These are phyloP conservation scores for Calonectria hongkongensis DNA, from an alignment of 2,329 filamentous ascomycete species.

Conservation along the genomic window DNA sequence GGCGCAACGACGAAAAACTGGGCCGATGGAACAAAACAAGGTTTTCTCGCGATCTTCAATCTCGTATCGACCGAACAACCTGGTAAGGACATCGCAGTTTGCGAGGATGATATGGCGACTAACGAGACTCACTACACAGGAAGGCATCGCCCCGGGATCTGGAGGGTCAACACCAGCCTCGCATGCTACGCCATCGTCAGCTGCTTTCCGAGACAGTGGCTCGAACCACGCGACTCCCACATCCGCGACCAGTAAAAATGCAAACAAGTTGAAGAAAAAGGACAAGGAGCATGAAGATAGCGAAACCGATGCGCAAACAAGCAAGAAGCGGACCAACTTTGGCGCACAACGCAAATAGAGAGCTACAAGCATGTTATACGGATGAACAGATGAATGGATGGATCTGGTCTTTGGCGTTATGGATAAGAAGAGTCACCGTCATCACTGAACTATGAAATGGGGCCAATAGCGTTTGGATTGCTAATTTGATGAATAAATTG, in stretches of 20 bases:
- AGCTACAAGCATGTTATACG: not conserved
- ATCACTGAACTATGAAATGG: not conserved
- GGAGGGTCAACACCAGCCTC: constrained; percentile 60
- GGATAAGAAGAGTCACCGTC: constrained; percentile 19
- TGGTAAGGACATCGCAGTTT: constrained; percentile 52
- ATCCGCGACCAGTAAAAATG: constrained; percentile 67
- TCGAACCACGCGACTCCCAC: constrained; percentile 75
- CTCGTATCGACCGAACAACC: constrained; percentile 71
- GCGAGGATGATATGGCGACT: constrained; percentile 24
- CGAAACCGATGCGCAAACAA: constrained; percentile 73
- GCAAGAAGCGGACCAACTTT: constrained; percentile 76
- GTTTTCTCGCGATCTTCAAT: constrained; percentile 83
- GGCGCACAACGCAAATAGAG: constrained; percentile 70
- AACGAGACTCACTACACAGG: constrained; percentile 39
- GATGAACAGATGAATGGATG: not conserved
- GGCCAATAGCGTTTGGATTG: constrained; percentile 19
- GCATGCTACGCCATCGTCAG: constrained; percentile 68
- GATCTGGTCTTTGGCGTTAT: constrained; percentile 25
- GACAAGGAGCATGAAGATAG: constrained; percentile 74
- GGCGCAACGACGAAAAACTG: constrained; percentile 78
- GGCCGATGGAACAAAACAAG: constrained; percentile 80
- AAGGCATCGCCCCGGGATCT: constrained; percentile 60
- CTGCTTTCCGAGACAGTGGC: constrained; percentile 69
- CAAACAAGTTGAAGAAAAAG: constrained; percentile 73
- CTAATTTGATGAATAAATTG: not conserved